Evolutionary conservation across 495 filamentous ascomycete species (phyloP), one percentile per base, ranked within the genome.

Genomic region (Hypoxylon fuscum): DNA sequence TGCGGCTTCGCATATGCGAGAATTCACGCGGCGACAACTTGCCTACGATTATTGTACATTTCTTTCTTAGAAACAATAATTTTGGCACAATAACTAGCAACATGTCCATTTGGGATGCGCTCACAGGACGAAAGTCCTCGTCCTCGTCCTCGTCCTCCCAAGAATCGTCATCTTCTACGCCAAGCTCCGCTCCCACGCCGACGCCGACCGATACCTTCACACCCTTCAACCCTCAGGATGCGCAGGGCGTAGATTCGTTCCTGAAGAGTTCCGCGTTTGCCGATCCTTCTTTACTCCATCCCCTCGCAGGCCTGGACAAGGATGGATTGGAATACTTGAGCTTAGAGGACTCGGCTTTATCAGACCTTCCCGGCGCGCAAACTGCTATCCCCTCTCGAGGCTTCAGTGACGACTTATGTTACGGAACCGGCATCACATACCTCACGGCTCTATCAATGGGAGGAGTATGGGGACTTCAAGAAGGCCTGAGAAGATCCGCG

Each of bases 331-430:
- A 97, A 65, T 98, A 98, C 78, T 84, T 98, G 42, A 85, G 88
- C 42, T 89, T 98, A 71, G 95, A 98, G 80, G 95, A 98, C 68
- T 89, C 91, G 20, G 83, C 88, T 9, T 88, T 98, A 40, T 93
- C 92, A 32, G 83, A 93, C 68, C 84, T 96, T n/a, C 91, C 95
- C 46, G 93, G 93, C 68, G 81, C 85, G 35, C 89, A 89, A 55
- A 92, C 93, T 11, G 88, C 91, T 31, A 84, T 98, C 29, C 96
- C 96, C 3, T 96, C 93, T 22, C 88, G 96, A 72, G 95, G 95
- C 66, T 98, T 96, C 87, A 95, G 91, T 46, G 95, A 98, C 72
- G 95, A 98, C 75, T 86, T 98, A 45, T 98, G 95, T 77, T 98
- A 98, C 72, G 96, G 96, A 68, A 93, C 94, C 20, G 95, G 95